Evolutionary conservation across 805 yeast species (phyloP), one percentile per base, ranked within the genome.

Genomic region (Suhomyces pyralidae): DNA sequence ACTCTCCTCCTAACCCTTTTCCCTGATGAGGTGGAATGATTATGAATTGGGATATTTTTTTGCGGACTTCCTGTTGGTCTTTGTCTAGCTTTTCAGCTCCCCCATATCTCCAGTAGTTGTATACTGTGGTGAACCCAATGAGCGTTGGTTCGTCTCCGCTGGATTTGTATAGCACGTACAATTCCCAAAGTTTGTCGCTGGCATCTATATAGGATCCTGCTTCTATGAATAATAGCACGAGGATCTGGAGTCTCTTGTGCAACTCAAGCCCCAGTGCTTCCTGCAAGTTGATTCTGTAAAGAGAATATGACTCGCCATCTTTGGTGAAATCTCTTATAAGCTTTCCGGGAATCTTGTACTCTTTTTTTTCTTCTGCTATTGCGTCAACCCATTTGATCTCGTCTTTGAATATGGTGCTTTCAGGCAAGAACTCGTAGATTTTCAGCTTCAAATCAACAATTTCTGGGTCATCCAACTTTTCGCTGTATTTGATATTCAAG

Each of bases 171-270:
- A 87, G 57, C 36, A 86, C 73, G 64, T 81, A 92, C 2, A 91
- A 65, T 46, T 88, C 90, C 99, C 99, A 94, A 15, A 80, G 76
- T 7, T 79, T 77, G 67, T 94, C 99, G 0, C 67, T 67, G 40
- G 79, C 77, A 63, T 92, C 97, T 51, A 94, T 90, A 61, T 82
- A 89, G 1, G 96, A 84, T 1, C 97, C 98, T 0, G 97, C 98
- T 66, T 94, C 99, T 59, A 94, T 93, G 70, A 86, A 91, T 9
- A 94, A 74, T 25, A 93, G 71, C 14, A 89, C 88, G 59, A 94
- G 81, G 1, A 92, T 83, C 59, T 90, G 96, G 58, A 91, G 76
- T 54, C 97, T 71, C 48, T 77, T 69, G 61, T 85, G 92, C 49
- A 90, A 67, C 55, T 80, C 82, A 45, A 70, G 59, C 0, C 84